Percentiles rank a stretch among this genome's conserved stretches.
These are phyloP conservation scores for Penicillium bialowiezense DNA, from an alignment of 495 filamentous ascomycete genomes.

Conservation along the genomic window DNA sequence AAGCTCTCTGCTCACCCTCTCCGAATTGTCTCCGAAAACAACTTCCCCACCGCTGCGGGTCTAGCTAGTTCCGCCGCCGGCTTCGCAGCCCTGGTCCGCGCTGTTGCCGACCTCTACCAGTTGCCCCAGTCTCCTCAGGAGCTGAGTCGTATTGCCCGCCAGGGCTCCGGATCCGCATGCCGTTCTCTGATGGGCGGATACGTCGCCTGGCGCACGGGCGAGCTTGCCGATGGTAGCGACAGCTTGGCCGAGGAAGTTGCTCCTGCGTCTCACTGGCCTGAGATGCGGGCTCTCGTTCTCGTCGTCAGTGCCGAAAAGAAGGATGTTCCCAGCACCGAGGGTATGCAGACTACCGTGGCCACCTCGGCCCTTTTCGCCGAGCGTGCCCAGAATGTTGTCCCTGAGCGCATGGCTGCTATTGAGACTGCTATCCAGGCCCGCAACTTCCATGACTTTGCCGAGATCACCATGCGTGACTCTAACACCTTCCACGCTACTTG, in stretches of 20 bases:
- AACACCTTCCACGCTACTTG: conserved; percentile 96
- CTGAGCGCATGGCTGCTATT: conserved; percentile 81
- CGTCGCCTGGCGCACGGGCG: conserved; percentile 85
- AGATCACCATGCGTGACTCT: conserved; percentile 91
- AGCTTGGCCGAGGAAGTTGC: conserved; percentile 84
- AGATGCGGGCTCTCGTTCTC: conserved; percentile 86
- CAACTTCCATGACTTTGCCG: conserved; percentile 85
- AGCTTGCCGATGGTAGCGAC: conserved; percentile 71
- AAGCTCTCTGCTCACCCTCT: conserved; percentile 72
- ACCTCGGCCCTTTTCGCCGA: conserved; percentile 79
- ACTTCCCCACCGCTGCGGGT: conserved; percentile 98
- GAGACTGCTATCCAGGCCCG: conserved; percentile 69
- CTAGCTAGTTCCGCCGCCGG: conserved; percentile 90
- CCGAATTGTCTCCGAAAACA: conserved; percentile 87
- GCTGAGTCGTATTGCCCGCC: conserved; percentile 85
- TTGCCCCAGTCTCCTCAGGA: conserved; percentile 74
- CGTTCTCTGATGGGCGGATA: conserved; percentile 91
- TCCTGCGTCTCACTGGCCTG: conserved; percentile 83
- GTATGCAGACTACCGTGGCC: conserved; percentile 93
- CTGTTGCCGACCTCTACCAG: conserved; percentile 87
- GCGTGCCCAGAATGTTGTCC: conserved; percentile 71
- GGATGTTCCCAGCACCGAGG: conserved; percentile 82
- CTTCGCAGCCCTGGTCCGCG: conserved; percentile 90
- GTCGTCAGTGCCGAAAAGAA: conserved; percentile 94
- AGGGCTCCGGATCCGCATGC: conserved; percentile 92